phyloP scores from a whole-genome alignment of 1,139 yeast genomes.

The Ogataea hybrid region DNA sequence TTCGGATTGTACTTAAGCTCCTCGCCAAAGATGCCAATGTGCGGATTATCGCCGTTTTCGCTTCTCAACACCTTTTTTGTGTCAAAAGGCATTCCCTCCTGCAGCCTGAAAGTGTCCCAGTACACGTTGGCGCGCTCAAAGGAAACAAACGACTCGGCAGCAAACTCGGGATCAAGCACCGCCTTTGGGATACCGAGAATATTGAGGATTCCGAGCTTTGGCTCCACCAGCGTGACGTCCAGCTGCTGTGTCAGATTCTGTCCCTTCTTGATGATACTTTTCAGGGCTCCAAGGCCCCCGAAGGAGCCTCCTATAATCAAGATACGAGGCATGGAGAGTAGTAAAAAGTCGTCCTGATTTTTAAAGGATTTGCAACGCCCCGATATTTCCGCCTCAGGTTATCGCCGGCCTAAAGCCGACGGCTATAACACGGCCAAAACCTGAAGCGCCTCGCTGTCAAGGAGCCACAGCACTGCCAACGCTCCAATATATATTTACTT shows the following conservation, averaged over 20 bases:
- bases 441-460: too few relatives aligned
- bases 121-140: conserved; percentile 12
- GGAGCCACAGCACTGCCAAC: too few relatives aligned
- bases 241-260: conserved; percentile 14
- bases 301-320: conserved; percentile 8
- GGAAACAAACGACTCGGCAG: conserved; percentile 39
- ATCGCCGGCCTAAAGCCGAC: neutral
- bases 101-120: conserved; percentile 12
- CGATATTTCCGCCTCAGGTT: neutral
- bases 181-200: conserved; percentile 51
- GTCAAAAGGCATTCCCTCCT: neutral
- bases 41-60: conserved; percentile 2
- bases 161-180: conserved; percentile 46
- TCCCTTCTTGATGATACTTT: conserved; percentile 1
- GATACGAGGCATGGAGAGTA: conserved; percentile 2
- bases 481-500: neutral
- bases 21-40: conserved; percentile 2
- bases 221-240: conserved; percentile 47
- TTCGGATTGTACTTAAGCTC: conserved; percentile 7
- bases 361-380: neutral
- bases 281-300: conserved; percentile 6
- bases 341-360: too few relatives aligned
- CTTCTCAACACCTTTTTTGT: conserved; percentile 2
- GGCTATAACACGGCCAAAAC: too few relatives aligned
- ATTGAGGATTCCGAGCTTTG: conserved; percentile 51